phyloP scores from a whole-genome alignment of 306 rosid genomes.

The Hylodesmum podocarpum region DNA sequence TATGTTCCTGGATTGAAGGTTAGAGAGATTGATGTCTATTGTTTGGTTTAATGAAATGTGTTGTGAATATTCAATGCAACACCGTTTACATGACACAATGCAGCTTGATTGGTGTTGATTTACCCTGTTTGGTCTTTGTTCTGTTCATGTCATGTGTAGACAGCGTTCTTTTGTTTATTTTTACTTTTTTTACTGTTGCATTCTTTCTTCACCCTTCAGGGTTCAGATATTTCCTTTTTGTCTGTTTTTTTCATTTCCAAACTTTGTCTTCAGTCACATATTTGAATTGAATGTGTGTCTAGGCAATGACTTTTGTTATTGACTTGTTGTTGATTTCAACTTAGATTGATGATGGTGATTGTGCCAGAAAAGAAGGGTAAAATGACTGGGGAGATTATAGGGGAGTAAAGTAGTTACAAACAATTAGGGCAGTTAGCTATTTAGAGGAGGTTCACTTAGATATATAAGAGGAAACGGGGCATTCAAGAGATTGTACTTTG shows the following conservation, averaged over 20 bases:
- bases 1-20: constrained; percentile 92
- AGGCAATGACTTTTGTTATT: neutral
- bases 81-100: neutral
- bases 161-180: neutral
- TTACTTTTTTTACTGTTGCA: neutral
- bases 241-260: neutral
- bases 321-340: neutral
- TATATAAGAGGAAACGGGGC: neutral
- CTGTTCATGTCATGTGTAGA: neutral
- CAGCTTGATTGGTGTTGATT: neutral
- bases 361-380: neutral
- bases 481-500: neutral
- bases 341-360: neutral
- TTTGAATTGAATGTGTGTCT: neutral
- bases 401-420: neutral
- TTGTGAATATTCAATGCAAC: neutral
- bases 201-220: neutral
- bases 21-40: neutral
- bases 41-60: neutral
- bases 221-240: neutral
- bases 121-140: neutral
- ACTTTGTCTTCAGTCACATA: neutral
- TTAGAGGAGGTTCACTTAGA: neutral
- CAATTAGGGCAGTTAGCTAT: neutral
- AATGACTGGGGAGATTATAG: neutral